Evolutionary conservation across 2,329 filamentous ascomycete species (phyloP).

Genomic region (Dactylonectria estremocensis): DNA sequence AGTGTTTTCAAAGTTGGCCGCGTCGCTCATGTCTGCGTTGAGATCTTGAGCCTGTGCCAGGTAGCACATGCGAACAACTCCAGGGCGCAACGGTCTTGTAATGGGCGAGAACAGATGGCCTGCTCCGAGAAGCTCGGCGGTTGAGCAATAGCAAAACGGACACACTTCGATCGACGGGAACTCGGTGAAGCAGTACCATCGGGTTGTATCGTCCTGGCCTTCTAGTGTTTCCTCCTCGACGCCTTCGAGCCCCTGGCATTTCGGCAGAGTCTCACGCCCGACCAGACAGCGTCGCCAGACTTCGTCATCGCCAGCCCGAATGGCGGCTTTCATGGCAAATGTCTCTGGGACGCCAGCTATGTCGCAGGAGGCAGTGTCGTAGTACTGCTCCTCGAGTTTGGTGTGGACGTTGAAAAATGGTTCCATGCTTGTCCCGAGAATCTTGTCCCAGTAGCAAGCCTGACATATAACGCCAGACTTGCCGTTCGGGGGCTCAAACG

Average conservation of each 20-base stretch:
- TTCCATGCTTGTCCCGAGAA: constrained; percentile 18
- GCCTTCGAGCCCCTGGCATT: constrained; percentile 16
- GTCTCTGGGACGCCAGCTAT: neutral
- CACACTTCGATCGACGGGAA: constrained; percentile 25
- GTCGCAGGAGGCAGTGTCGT: neutral
- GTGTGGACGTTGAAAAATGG: constrained; percentile 18
- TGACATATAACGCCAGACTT: constrained; percentile 18
- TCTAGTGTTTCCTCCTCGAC: constrained; percentile 21
- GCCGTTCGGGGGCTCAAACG: constrained; percentile 1
- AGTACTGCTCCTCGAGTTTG: neutral
- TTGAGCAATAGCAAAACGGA: constrained; percentile 15
- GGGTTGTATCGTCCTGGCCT: neutral
- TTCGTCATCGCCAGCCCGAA: constrained; percentile 3
- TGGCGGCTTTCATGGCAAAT: constrained; percentile 23
- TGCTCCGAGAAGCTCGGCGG: constrained; percentile 16
- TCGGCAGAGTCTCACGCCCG: constrained; percentile 5
- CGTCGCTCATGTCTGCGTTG: neutral
- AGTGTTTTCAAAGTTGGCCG: constrained; percentile 14
- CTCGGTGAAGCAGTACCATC: constrained; percentile 16
- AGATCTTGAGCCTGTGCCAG: neutral
- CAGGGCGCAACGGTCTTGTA: constrained; percentile 3
- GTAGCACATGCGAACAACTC: constrained; percentile 21
- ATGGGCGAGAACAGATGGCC: constrained; percentile 22
- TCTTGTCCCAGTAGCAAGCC: constrained; percentile 25
- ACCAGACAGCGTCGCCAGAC: constrained; percentile 17